These are phyloP conservation scores for Fonsecaea erecta DNA, from an alignment of 2,329 filamentous ascomycete genomes.

Conservation along the genomic window DNA sequence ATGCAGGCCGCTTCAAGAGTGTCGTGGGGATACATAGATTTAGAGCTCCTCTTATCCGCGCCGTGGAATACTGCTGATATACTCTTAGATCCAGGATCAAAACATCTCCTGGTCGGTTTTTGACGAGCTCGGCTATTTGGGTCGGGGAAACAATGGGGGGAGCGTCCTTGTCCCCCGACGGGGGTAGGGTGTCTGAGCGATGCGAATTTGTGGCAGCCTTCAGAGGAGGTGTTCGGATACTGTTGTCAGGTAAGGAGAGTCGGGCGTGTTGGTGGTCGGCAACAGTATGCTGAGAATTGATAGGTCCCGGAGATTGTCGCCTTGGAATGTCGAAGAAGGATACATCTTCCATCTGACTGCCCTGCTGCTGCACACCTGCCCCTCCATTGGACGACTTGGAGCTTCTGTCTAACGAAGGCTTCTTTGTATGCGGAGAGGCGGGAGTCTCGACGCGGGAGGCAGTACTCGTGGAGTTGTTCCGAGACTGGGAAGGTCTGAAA, in stretches of 20 bases:
- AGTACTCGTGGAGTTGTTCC: conserved; percentile 21
- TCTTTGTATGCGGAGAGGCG: conserved; percentile 26
- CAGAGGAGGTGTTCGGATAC: conserved; percentile 46
- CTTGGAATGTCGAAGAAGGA: conserved; percentile 52
- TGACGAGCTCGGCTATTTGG: conserved; percentile 63
- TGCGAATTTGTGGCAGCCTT: conserved; percentile 13
- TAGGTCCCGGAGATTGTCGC: conserved; percentile 54
- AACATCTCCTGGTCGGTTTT: conserved; percentile 57
- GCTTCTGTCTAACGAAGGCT: conserved; percentile 22
- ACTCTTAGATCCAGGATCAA: conserved; percentile 86
- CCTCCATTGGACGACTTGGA: conserved; percentile 24
- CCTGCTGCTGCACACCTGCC: conserved; percentile 1
- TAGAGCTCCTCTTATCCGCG: conserved; percentile 77
- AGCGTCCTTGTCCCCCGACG: conserved; percentile 49
- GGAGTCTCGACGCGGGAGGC: conserved; percentile 12
- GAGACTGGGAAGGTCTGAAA: conserved; percentile 28
- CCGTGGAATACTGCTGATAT: conserved; percentile 76
- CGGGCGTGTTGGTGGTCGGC: conserved; percentile 56
- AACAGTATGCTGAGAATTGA: conserved; percentile 45
- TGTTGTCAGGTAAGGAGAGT: conserved; percentile 60
- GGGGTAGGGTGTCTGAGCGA: conserved; percentile 61
- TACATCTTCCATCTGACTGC: conserved; percentile 25
- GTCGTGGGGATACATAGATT: conserved; percentile 97
- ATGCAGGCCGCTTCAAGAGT: conserved; percentile 85
- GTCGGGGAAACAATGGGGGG: conserved; percentile 60